These are phyloP conservation scores for Ophiostoma perfectum DNA, from an alignment of 2,329 filamentous ascomycete genomes.

Conservation along the genomic window DNA sequence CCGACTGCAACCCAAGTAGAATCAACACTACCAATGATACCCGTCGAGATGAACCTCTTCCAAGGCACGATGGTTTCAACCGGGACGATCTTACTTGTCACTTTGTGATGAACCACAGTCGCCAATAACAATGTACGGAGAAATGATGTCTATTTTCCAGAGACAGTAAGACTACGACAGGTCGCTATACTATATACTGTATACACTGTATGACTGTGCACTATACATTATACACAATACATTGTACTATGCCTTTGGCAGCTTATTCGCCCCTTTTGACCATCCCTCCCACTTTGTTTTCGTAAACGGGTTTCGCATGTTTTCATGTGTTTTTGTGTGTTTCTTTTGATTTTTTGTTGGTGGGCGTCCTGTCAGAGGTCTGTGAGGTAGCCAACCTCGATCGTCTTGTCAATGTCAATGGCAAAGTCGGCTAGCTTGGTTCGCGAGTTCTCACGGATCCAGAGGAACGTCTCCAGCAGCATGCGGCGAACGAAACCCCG, in stretches of 20 bases:
- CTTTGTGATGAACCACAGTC: too few species aligned
- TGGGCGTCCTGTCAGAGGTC: slow-evolving; percentile 44
- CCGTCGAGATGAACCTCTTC: not conserved
- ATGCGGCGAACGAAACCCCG: slow-evolving; percentile 40
- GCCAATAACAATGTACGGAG: too few species aligned
- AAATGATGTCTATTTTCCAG: not conserved
- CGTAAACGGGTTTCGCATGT: too few species aligned
- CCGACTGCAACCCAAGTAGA: not conserved
- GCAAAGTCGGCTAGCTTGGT: slow-evolving; percentile 60
- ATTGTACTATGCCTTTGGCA: too few species aligned
- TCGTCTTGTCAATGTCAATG: slow-evolving; percentile 53
- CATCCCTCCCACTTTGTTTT: not conserved
- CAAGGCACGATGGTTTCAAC: not conserved
- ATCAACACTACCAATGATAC: not conserved
- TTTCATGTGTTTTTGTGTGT: not conserved
- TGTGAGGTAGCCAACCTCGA: slow-evolving; percentile 66
- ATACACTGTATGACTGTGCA: too few species aligned
- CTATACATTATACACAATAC: too few species aligned
- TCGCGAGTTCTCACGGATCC: slow-evolving; percentile 60
- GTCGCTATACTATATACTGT: not conserved
- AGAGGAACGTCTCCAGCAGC: slow-evolving; percentile 53
- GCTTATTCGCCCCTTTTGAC: not conserved
- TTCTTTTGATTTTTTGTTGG: not conserved
- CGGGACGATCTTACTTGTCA: not conserved
- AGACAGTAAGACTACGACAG: not conserved